Conservation (phyloP, 208 protist species). For the Crithidia brevicula region DNA sequence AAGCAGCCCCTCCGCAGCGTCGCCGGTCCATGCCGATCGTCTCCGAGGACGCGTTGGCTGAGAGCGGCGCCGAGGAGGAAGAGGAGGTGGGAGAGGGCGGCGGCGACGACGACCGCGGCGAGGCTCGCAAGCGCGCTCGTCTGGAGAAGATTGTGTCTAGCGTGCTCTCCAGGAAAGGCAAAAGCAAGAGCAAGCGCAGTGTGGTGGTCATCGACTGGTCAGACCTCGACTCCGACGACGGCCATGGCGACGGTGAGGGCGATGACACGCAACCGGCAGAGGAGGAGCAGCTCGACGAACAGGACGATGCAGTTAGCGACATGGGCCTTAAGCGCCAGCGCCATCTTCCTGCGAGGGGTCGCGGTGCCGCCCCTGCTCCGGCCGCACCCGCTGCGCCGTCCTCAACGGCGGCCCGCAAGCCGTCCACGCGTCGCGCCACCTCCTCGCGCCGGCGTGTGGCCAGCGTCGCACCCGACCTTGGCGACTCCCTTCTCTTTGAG, state of each 20-base stretch:
- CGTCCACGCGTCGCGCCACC: conserved; percentile 17
- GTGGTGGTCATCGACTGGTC: conserved; percentile 90
- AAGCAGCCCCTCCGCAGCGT: conserved; percentile 31
- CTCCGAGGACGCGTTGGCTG: conserved; percentile 34
- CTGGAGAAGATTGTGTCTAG: conserved; percentile 76
- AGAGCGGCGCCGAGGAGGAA: conserved; percentile 20
- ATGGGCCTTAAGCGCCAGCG: conserved; percentile 20
- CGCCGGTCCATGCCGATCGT: conserved; percentile 57
- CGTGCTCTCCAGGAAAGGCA: conserved; percentile 51
- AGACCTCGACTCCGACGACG: conserved; percentile 44
- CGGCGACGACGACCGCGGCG: conserved; percentile 20
- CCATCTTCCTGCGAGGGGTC: conserved; percentile 25
- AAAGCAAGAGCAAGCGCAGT: conserved; percentile 77
- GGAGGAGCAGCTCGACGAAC: conserved; percentile 15
- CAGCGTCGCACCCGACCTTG: conserved; percentile 53
- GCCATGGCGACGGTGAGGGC: conserved; percentile 9
- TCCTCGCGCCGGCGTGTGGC: conserved; percentile 30
- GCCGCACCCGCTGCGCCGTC: conserved; percentile 21
- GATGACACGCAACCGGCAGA: conserved; percentile 4
- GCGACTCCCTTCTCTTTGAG: conserved; percentile 63
- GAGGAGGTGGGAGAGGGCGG: conserved; percentile 25
- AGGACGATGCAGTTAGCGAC: background rate
- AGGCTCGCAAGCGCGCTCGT: conserved; percentile 46
- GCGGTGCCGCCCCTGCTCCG: conserved; percentile 13
- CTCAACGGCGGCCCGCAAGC: conserved; percentile 6